Evolutionary conservation across 1,284 basidiomycete species (phyloP), one percentile per base, ranked within the genome.

Genomic region (Trichosporon sp.): DNA sequence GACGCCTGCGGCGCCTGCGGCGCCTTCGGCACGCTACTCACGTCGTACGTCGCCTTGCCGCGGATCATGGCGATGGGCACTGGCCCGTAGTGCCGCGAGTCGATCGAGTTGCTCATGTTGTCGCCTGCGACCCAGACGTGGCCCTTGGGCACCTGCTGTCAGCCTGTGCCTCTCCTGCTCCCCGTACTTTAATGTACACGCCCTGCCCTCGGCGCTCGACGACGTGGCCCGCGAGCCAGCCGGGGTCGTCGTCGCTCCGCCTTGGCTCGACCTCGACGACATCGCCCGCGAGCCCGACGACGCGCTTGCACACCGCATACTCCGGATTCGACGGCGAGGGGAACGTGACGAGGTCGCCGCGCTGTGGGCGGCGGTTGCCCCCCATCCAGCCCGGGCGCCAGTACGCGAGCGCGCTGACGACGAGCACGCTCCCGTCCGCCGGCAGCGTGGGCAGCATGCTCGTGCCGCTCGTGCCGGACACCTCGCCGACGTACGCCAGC

Each of bases 81-180:
- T 6, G 96, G 95, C 0, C 96, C 96, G 83, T 98, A 98, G 53
- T 87, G 84, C 68, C 95, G 86, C 31, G 94, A 98, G 83, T 98
- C 96, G 9, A 89, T 89, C 56, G 93, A 95, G 75, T 87, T 88
- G 32, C 87, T 86, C 68, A 91, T 85, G 76, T 99, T 99, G 84
- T 99, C 96, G 13, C 96, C 96, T 31, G 86, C 88, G 56, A 97
- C 85, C 95, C 95, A 99, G n/a, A 98, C 82, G 80, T 95, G 91
- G 1, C 92, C 92, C 75, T 87, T 87, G 1, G 93, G 92, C 8
- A 95, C 84, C 31, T 89, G 80, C 18, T 92, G 56, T 60, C 15
- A 60, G 56, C 56, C n/a, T n/a, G n/a, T n/a, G n/a, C n/a, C n/a
- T n/a, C n/a, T n/a, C n/a, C n/a, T n/a, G n/a, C n/a, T n/a, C n/a